Evolutionary conservation across 306 rosid species (phyloP).

Genomic region (Spatholobus suberectus): DNA sequence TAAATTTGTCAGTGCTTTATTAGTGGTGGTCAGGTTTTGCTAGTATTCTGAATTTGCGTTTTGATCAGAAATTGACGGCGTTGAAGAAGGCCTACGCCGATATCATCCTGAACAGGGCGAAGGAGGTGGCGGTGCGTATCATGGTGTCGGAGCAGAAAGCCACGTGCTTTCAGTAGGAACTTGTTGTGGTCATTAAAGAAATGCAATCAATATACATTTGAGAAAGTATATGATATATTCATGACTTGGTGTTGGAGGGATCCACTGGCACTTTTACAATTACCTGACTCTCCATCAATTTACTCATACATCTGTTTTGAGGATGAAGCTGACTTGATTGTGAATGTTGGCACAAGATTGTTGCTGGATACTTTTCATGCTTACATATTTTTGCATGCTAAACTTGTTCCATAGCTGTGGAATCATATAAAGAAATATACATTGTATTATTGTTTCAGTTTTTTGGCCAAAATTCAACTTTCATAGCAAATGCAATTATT

Average conservation of each 20-base stretch:
- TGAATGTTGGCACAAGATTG: neutral
- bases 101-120: constrained; percentile 79
- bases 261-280: neutral
- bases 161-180: constrained; percentile 62
- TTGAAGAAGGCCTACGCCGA: constrained; percentile 89
- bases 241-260: neutral
- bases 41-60: too few species aligned
- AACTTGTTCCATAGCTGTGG: neutral
- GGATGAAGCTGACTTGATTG: constrained; percentile 13
- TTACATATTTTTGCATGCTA: constrained; percentile 22
- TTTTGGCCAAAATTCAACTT: constrained; percentile 30
- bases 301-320: neutral
- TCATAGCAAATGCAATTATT: neutral
- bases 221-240: constrained; percentile 29
- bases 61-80: constrained; percentile 76
- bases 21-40: too few species aligned
- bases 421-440: constrained; percentile 15
- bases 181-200: constrained; percentile 36
- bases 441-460: neutral
- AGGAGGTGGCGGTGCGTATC: constrained; percentile 82
- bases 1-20: too few species aligned
- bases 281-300: constrained; percentile 21
- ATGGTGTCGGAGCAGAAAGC: constrained; percentile 77
- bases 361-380: constrained; percentile 16
- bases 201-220: constrained; percentile 17